Evolutionary conservation across 805 yeast genomes (phyloP), one percentile per base, ranked within the genome.

Genomic region (Yamadazyma akitaensis): DNA sequence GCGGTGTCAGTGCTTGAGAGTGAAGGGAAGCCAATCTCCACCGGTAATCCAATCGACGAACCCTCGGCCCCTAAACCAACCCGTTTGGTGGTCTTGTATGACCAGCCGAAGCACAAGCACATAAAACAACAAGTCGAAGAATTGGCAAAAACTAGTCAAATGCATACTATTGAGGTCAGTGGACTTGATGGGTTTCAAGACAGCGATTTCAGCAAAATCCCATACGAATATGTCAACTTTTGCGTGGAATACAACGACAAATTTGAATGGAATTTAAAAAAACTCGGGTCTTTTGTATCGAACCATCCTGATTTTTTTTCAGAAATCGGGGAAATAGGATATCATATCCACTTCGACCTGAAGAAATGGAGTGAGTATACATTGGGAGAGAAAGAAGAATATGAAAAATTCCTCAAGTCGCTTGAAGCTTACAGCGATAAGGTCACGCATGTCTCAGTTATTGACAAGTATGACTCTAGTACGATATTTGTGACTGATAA

Each of bases 371-470:
- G 51, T 2, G 67, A 63, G 18, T 66, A 63, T 50, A 49, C 54
- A 6, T 55, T 53, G 2, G 26, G 43, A 2, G 67, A 67, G 44
- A 59, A 57, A 28, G 49, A 50, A 5, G 54, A 53, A 33, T 71
- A 71, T 49, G 41, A 43, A 2, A 40, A 37, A 13, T 65, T 68
- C 34, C 42, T 70, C 7, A 55, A 56, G 2, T 48, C 49, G 0
- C 47, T 71, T 34, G 51, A 44, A 31, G 48, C 54, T 12, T 46
- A 49, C 2, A 66, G 58, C 2, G 65, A 61, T 3, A 66, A 66
- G 44, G 68, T 72, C 2, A 51, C 47, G 0, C 76, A 72, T 32
- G 64, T 69, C 42, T 71, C 77, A 7, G 51, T 70, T n/a, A 59
- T 71, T 24, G 58, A 61, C 49, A 72, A 72, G 47, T 67, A 66